Conservation (phyloP, 805 yeast genomes). For the Grigorovia yakushimaensis region DNA sequence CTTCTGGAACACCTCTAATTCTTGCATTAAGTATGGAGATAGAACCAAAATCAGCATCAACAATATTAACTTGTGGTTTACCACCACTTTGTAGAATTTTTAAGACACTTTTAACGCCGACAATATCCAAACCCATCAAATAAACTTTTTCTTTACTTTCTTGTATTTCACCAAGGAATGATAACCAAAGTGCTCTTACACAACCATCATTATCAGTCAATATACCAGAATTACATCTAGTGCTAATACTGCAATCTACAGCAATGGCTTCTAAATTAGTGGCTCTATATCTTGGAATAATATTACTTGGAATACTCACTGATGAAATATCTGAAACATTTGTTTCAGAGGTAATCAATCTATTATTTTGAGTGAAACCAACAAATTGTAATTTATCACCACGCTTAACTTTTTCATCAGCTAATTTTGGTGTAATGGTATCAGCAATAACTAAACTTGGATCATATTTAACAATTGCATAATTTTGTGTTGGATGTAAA, state of each 20-base stretch:
- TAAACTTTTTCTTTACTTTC: slow-evolving; percentile 54
- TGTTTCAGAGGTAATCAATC: slow-evolving; percentile 66
- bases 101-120: slow-evolving; percentile 51
- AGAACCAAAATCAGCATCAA: slow-evolving; percentile 72
- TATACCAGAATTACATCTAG: slow-evolving; percentile 72
- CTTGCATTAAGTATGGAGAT: slow-evolving; percentile 66
- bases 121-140: slow-evolving; percentile 68
- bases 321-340: slow-evolving; percentile 69
- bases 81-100: slow-evolving; percentile 40
- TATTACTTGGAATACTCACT: slow-evolving; percentile 58
- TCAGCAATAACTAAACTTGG: slow-evolving; percentile 65
- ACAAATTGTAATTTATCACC: slow-evolving; percentile 73
- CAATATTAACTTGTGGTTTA: slow-evolving; percentile 50
- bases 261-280: slow-evolving; percentile 71
- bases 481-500: slow-evolving; percentile 80
- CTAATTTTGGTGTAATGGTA: slow-evolving; percentile 56
- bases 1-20: slow-evolving; percentile 77
- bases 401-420: slow-evolving; percentile 47
- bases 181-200: slow-evolving; percentile 76
- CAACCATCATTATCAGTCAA: slow-evolving; percentile 69
- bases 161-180: slow-evolving; percentile 67
- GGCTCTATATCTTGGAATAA: slow-evolving; percentile 74
- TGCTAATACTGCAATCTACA: slow-evolving; percentile 61
- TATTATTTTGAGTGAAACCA: slow-evolving; percentile 64
- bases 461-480: slow-evolving; percentile 75